These are phyloP conservation scores for Ceratocystis diversiconidia DNA, from an alignment of 2,329 filamentous ascomycete species.

Conservation along the genomic window DNA sequence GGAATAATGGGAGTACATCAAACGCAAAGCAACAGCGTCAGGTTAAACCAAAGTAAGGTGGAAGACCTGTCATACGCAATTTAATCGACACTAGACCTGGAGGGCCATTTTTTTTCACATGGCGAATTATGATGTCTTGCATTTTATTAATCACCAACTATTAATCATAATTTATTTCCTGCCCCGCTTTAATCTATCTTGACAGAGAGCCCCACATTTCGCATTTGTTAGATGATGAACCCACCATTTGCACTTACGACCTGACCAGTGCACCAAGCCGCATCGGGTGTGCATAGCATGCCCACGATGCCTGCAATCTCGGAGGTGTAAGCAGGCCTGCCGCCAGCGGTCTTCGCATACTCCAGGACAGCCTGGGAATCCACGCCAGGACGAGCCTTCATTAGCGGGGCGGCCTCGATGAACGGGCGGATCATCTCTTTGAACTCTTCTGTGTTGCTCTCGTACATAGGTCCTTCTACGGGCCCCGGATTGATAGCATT, in stretches of 20 bases:
- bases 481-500: slow-evolving; percentile 45
- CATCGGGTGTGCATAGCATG: slow-evolving; percentile 41
- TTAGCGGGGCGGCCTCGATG: slow-evolving; percentile 45
- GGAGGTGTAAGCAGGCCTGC: slow-evolving; percentile 20
- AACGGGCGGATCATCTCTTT: slow-evolving; percentile 30
- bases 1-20: neutral
- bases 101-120: neutral
- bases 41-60: too few species aligned
- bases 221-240: slow-evolving; percentile 31
- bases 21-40: neutral
- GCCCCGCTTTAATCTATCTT: slow-evolving; percentile 16
- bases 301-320: slow-evolving; percentile 20
- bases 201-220: slow-evolving; percentile 18
- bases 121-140: neutral
- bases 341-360: slow-evolving; percentile 19
- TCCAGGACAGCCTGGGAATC: slow-evolving; percentile 19
- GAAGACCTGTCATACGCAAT: too few species aligned
- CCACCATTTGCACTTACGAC: slow-evolving; percentile 72
- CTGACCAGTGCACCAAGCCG: slow-evolving; percentile 65
- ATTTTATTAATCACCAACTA: neutral
- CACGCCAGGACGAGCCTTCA: slow-evolving; percentile 33
- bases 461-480: slow-evolving; percentile 40
- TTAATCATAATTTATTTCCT: too few species aligned
- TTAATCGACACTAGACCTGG: neutral
- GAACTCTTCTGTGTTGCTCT: slow-evolving; percentile 30